Percentiles rank a stretch among this genome's conserved stretches.
Conservation (phyloP, 805 yeast genomes). For the Ogataea sp. region DNA sequence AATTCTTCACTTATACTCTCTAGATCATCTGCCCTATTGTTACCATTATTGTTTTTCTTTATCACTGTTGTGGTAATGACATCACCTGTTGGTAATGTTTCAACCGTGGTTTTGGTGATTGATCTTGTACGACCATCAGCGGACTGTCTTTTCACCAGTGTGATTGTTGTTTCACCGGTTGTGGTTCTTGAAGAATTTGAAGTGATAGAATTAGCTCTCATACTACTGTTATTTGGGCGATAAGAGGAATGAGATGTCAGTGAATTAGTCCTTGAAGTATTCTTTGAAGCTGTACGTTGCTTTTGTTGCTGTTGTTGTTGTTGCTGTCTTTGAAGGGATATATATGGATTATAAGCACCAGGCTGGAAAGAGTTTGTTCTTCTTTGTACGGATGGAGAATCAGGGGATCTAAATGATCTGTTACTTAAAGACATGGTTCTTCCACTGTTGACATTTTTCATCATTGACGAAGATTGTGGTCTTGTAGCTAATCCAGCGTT, state of each 20-base stretch:
- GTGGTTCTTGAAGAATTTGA: conserved; percentile 17
- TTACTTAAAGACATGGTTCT: conserved; percentile 26
- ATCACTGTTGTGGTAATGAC: conserved; percentile 40
- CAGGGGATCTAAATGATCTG: conserved; percentile 18
- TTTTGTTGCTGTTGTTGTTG: not conserved
- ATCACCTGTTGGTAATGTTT: conserved; percentile 40
- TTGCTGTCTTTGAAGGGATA: conserved; percentile 5
- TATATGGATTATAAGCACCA: conserved; percentile 8
- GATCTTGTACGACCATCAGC: conserved; percentile 45
- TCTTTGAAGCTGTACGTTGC: conserved; percentile 3
- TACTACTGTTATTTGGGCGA: conserved; percentile 1
- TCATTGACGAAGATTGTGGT: too few relatives aligned
- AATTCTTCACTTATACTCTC: conserved; percentile 22
- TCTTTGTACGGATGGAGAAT: conserved; percentile 5
- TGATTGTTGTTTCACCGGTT: conserved; percentile 22
- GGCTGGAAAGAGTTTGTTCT: conserved; percentile 20
- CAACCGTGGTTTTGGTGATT: conserved; percentile 45
- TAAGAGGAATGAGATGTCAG: conserved; percentile 7
- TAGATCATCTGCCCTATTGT: conserved; percentile 14
- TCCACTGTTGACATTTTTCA: conserved; percentile 4
- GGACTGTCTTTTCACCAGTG: conserved; percentile 37
- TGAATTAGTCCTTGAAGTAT: conserved; percentile 16
- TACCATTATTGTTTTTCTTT: too few relatives aligned
- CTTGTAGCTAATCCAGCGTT: not conserved
- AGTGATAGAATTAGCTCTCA: conserved; percentile 18